phyloP scores from a whole-genome alignment of 139 green algal species.

The Chlorella sp. region DNA sequence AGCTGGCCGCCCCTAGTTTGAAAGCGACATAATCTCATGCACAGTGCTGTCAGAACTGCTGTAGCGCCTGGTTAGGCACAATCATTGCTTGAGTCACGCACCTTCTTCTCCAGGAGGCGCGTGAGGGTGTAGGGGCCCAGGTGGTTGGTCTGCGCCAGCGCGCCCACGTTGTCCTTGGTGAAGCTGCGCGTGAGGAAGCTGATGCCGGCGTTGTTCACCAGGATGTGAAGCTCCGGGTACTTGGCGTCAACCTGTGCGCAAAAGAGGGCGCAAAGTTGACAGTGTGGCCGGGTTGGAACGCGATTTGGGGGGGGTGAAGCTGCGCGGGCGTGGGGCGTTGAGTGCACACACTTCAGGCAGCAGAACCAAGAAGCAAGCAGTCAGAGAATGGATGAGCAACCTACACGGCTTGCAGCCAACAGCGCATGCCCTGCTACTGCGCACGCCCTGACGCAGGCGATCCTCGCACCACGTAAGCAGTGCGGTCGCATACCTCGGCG shows the following conservation, averaged over 20 bases:
- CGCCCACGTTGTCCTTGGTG: slow-evolving; percentile 30
- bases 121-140: slow-evolving; percentile 68
- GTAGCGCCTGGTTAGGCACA: too few species aligned
- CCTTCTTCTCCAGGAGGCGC: slow-evolving; percentile 53
- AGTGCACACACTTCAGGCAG: background rate
- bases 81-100: too few species aligned
- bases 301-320: background rate
- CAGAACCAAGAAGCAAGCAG: too few species aligned
- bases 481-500: slow-evolving; percentile 11
- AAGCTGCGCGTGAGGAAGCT: slow-evolving; percentile 35
- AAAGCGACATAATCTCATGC: too few species aligned
- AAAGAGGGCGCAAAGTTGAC: background rate
- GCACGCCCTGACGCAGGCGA: too few species aligned
- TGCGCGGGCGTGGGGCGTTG: background rate
- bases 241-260: slow-evolving; percentile 15
- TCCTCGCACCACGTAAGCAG: too few species aligned
- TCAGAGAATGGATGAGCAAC: too few species aligned
- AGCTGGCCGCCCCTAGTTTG: too few species aligned
- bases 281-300: background rate
- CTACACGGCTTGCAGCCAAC: too few species aligned
- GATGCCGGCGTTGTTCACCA: slow-evolving; percentile 47
- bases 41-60: too few species aligned
- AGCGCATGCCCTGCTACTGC: too few species aligned
- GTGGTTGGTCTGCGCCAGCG: slow-evolving; percentile 58
- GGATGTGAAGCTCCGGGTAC: slow-evolving; percentile 32